Evolutionary conservation across 2,329 filamentous ascomycete genomes (phyloP).

Genomic region (Arthroderma sp.): DNA sequence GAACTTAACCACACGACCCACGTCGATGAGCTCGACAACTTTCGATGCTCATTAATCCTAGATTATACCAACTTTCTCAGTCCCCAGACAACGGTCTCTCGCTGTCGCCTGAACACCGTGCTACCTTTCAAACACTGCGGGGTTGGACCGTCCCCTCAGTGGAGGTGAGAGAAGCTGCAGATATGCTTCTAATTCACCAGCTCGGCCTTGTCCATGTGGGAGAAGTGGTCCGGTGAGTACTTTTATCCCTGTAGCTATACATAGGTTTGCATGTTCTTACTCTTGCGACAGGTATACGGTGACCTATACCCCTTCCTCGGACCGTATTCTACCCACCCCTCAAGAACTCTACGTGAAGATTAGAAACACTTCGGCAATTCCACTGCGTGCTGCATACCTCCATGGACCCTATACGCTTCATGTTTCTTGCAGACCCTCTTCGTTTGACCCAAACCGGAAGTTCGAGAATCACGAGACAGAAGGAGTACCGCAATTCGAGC

Average conservation of each 20-base stretch:
- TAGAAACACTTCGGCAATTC: slow-evolving; percentile 81
- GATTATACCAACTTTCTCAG: slow-evolving; percentile 31
- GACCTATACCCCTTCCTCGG: slow-evolving; percentile 78
- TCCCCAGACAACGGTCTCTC: slow-evolving; percentile 20
- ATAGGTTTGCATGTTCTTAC: background rate
- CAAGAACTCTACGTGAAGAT: slow-evolving; percentile 70
- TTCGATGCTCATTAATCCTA: slow-evolving; percentile 32
- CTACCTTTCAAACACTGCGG: slow-evolving; percentile 20
- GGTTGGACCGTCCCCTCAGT: slow-evolving; percentile 21
- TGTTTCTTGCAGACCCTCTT: slow-evolving; percentile 69
- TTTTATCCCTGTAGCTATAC: slow-evolving; percentile 1
- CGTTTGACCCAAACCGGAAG: slow-evolving; percentile 71
- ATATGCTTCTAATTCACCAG: slow-evolving; percentile 86
- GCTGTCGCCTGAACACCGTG: slow-evolving; percentile 13
- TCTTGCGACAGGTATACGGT: slow-evolving; percentile 50
- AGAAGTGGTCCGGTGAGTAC: slow-evolving; percentile 68
- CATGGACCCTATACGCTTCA: slow-evolving; percentile 91
- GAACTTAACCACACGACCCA: slow-evolving; percentile 3
- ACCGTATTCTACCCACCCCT: slow-evolving; percentile 81
- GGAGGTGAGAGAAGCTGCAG: slow-evolving; percentile 14
- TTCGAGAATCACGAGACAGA: slow-evolving; percentile 55
- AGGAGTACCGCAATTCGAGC: slow-evolving; percentile 82
- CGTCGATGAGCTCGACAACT: slow-evolving; percentile 12
- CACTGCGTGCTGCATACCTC: slow-evolving; percentile 85
- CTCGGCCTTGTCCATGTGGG: slow-evolving; percentile 84